Percentiles rank a stretch among this genome's conserved stretches.
Evolutionary conservation across 2,329 filamentous ascomycete genomes (phyloP).

Genomic region (Hypoxylon sp.): DNA sequence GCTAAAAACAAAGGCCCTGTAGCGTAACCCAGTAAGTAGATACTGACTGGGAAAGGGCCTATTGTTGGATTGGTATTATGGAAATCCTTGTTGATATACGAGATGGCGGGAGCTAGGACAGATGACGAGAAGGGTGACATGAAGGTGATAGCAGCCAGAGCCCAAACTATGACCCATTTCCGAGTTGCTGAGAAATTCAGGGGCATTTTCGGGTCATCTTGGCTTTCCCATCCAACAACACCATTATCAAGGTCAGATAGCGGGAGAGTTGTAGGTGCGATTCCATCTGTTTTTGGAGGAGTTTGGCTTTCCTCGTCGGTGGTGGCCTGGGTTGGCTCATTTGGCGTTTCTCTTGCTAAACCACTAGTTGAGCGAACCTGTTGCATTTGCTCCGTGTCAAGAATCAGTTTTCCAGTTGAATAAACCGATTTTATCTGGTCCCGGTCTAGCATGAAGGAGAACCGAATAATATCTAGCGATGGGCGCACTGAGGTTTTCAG

Average conservation of each 20-base stretch:
- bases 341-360: constrained; percentile 21
- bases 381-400: constrained; percentile 28
- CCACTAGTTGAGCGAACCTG: constrained; percentile 22
- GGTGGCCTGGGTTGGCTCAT: constrained; percentile 37
- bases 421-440: constrained; percentile 31
- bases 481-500: constrained; percentile 9
- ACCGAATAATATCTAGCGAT: constrained; percentile 24
- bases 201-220: constrained; percentile 65
- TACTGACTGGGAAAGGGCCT: constrained; percentile 64
- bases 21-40: constrained; percentile 68
- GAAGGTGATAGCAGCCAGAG: constrained; percentile 68
- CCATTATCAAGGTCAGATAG: constrained; percentile 59
- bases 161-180: constrained; percentile 66
- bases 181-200: constrained; percentile 63
- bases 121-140: constrained; percentile 72
- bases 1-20: constrained; percentile 66
- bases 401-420: constrained; percentile 26
- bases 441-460: constrained; percentile 28
- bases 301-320: constrained; percentile 37
- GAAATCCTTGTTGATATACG: constrained; percentile 56
- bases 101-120: constrained; percentile 62
- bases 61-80: constrained; percentile 52
- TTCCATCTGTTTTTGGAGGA: constrained; percentile 42
- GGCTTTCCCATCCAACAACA: constrained; percentile 68
- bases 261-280: constrained; percentile 52